Percentiles rank a stretch among this genome's conserved stretches.
phyloP scores from a whole-genome alignment of 176 grass and related monocot genomes.

The Musa troglodytarum region DNA sequence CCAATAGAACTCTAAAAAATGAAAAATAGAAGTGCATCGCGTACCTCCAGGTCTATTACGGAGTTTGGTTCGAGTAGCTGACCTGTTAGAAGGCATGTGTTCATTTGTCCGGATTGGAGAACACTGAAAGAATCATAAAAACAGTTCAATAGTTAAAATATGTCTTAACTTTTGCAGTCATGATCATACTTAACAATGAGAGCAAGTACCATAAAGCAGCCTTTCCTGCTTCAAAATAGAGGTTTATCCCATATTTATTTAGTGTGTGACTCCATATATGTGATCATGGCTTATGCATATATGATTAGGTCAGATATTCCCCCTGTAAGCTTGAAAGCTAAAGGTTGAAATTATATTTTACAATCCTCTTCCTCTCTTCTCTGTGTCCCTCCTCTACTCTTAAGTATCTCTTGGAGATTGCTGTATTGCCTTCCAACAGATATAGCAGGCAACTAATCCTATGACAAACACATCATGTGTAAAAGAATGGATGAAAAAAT shows the following conservation, averaged over 20 bases:
- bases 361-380: background rate
- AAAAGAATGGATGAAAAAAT: no score
- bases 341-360: background rate
- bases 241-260: background rate
- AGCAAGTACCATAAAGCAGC: background rate
- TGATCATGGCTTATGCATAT: background rate
- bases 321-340: background rate
- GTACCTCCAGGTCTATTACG: background rate
- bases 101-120: background rate
- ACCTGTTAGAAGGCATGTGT: background rate
- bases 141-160: constrained; percentile 1
- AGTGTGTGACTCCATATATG: background rate
- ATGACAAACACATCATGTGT: background rate
- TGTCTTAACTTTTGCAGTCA: background rate
- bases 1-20: background rate
- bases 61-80: background rate
- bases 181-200: background rate
- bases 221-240: background rate
- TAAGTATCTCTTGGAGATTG: background rate
- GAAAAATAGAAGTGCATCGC: background rate
- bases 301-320: no score
- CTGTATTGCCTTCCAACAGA: background rate
- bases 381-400: background rate
- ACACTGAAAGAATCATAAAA: background rate
- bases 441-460: background rate